These are phyloP conservation scores for Cupressus sempervirens DNA, from an alignment of 75 land plant genomes.

Conservation along the genomic window DNA sequence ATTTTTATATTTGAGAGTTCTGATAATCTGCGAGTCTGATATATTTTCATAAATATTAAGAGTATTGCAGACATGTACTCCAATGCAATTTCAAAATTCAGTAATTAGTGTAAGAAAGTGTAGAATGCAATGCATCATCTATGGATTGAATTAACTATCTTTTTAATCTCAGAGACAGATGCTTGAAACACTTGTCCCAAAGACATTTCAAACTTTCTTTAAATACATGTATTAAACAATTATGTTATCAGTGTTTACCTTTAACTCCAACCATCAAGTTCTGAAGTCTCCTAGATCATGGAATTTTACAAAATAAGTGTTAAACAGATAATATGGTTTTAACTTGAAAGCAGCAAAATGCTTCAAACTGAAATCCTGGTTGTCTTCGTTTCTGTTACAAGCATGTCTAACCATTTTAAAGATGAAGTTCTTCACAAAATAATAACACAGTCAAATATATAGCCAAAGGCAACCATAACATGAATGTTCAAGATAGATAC, in stretches of 20 bases:
- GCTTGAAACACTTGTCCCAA: neutral
- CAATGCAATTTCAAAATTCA: neutral
- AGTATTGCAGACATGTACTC: neutral
- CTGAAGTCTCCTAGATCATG: neutral
- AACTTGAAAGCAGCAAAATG: neutral
- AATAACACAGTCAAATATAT: neutral
- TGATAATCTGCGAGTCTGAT: neutral
- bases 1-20: neutral
- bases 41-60: neutral
- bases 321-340: neutral
- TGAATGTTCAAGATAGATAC: neutral
- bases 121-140: neutral
- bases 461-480: neutral
- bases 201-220: too few relatives aligned
- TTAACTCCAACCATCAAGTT: neutral
- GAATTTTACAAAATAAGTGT: neutral
- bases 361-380: neutral
- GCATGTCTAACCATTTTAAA: neutral
- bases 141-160: neutral
- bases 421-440: too few relatives aligned
- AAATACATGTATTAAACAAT: too few relatives aligned
- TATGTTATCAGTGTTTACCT: neutral
- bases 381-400: neutral
- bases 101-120: neutral
- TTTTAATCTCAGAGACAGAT: neutral